Evolutionary conservation across 306 rosid species (phyloP).

Genomic region (Benincasa hispida): DNA sequence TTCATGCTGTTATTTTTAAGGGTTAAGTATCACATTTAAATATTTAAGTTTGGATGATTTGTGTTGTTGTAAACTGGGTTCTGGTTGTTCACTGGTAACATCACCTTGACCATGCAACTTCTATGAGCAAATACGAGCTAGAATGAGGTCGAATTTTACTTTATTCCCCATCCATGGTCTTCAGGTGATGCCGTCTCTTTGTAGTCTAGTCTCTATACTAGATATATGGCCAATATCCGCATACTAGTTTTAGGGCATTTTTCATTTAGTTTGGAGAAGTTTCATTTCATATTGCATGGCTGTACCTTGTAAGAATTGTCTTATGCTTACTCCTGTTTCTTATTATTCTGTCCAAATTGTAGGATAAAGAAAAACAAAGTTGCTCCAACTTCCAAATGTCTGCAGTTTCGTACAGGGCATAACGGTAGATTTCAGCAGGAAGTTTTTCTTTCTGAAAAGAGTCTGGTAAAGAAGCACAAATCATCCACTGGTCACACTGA

Average conservation of each 20-base stretch:
- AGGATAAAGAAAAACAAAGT: conserved; percentile 62
- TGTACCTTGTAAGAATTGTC: background rate
- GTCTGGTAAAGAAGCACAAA: conserved; percentile 25
- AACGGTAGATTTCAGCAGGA: conserved; percentile 13
- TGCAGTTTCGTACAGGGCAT: conserved; percentile 17
- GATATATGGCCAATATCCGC: background rate
- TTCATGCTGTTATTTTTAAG: background rate
- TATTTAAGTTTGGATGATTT: background rate
- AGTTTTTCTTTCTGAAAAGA: conserved; percentile 15
- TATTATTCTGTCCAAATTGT: background rate
- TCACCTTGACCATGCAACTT: background rate
- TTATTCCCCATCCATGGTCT: background rate
- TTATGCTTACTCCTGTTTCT: background rate
- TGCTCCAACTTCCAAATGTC: conserved; percentile 21
- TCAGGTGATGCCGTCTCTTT: background rate
- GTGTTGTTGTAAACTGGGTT: background rate
- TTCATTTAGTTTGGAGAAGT: background rate
- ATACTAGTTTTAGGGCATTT: background rate
- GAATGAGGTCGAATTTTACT: background rate
- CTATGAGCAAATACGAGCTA: background rate
- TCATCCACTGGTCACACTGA: conserved; percentile 23
- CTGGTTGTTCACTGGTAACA: background rate
- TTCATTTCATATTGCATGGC: background rate
- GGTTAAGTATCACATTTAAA: background rate
- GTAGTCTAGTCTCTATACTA: too few relatives aligned